Base-by-base conservation (phyloP, 192 early-diverging fungal species). In the Geosiphon pyriformis region DNA sequence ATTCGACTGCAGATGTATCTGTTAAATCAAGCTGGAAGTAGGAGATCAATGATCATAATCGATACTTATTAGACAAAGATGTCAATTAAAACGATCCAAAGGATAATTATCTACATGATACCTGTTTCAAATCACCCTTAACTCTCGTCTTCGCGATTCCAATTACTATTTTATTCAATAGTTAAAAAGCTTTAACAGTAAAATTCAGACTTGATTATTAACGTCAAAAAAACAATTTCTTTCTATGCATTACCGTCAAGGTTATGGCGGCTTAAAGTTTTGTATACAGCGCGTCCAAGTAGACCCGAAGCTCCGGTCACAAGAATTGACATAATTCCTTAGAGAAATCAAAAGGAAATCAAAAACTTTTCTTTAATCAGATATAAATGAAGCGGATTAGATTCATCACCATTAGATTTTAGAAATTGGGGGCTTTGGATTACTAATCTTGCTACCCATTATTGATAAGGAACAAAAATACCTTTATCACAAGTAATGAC, bases 281-380 rank as follows among this genome's bases (percentile, higher is more conserved):
- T 49, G 7, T 76, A 59, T 15, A 92, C 91, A 12, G 86, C 83
- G 31, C 93, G 86, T 8, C 93, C 93, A 31, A 94, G 83, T 0
- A 93, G 82, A 23, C 93, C 93, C 23, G 88, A 88, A 33, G 87
- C 90, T 59, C 92, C 92, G 32, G 90, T 92, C 20, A 93, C 78
- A 31, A 92, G 62, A n/a, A 92, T 83, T 51, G 77, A 82, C 75
- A 83, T 84, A 42, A n/a, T n/a, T n/a, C n/a, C n/a, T n/a, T n/a
- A n/a, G n/a, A n/a, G n/a, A n/a, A n/a, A 47, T 47, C 18, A 47
- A 47, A 30, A 25, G 46, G 10, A 8, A 65, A 75, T 37, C 48
- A 64, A 15, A n/a, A n/a, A n/a, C n/a, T n/a, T n/a, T n/a, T n/a
- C n/a, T n/a, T n/a, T n/a, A n/a, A n/a, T n/a, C n/a, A n/a, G n/a